Evolutionary conservation across 208 protist species (phyloP), one percentile per base, ranked within the genome.

Genomic region (Leishmania mexicana): DNA sequence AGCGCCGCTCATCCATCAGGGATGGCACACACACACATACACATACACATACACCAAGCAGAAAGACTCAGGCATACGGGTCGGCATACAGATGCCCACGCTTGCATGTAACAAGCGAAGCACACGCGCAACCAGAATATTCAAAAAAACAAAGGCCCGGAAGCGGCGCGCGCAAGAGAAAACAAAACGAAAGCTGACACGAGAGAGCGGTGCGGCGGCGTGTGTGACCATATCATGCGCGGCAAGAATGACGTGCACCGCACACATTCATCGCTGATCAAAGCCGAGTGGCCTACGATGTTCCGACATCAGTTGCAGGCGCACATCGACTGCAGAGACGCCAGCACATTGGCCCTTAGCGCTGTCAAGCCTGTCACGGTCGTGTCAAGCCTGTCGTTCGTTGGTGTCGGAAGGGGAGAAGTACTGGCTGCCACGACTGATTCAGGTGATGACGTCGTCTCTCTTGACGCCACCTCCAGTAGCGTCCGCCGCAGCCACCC

Each of bases 401-500:
- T n/a, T 72, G 67, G 13, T 72, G 67, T 31, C 4, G 13, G 64
- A 42, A 35, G 67, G 42, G 40, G 40, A 47, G 40, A 19, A 49
- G 38, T 21, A 47, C 67, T 72, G 5, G 67, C 31, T 21, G 40
- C 42, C 21, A 19, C 40, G 19, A n/a, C 19, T 35, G 67, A 67
- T 67, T 24, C 60, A 67, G 60, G 28, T 6, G 31, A 38, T 67
- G 60, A 11, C 10, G 10, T 19, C 31, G n/a, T 8, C 60, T 67
- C 31, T 67, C 13, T 40, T 19, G 60, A 67, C 60, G 60, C 60
- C 28, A 67, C 81, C 0, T 58, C 53, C 4, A 80, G 58, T 1
- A 84, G 76, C 42, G 58, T 53, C 1, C 53, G 1, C 5, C 53
- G 81, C 53, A 84, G 47, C 75, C 81, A 84, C 15, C 57, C 58